Evolutionary conservation across 2,329 filamentous ascomycete species (phyloP).

Genomic region (Aspergillus ochraceoroseus): DNA sequence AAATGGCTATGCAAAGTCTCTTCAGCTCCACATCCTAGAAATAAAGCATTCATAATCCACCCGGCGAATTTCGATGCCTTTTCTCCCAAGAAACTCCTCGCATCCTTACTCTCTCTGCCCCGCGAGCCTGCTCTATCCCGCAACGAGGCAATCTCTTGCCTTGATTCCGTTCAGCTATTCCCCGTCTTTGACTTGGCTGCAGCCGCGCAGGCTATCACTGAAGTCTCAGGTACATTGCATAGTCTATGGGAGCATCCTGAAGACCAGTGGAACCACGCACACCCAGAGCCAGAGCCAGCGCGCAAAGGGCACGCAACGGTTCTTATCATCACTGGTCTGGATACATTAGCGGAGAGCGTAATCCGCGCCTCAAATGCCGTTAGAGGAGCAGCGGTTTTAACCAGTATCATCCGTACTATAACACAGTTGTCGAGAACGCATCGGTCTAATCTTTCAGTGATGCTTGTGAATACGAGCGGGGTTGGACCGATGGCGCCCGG

Average conservation of each 20-base stretch:
- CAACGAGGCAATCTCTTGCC: conserved; percentile 28
- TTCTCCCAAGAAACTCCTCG: conserved; percentile 30
- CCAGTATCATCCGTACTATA: conserved; percentile 31
- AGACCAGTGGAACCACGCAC: conserved; percentile 3
- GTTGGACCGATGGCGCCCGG: conserved; percentile 19
- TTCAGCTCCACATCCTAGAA: conserved; percentile 6
- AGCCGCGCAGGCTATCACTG: conserved; percentile 29
- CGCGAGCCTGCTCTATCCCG: conserved; percentile 18
- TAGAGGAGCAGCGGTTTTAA: conserved; percentile 33
- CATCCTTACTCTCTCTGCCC: conserved; percentile 21
- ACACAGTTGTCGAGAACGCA: conserved; percentile 33
- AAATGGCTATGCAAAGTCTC: conserved; percentile 17
- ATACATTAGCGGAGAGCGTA: conserved; percentile 35
- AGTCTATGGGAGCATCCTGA: conserved; percentile 12
- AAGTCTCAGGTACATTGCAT: conserved; percentile 29
- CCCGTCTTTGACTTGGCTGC: conserved; percentile 31
- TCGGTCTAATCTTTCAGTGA: conserved; percentile 28
- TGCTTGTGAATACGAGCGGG: conserved; percentile 37
- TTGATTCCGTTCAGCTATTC: conserved; percentile 34
- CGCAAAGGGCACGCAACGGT: not conserved
- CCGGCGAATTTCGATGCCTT: conserved; percentile 30
- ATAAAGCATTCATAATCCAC: conserved; percentile 35
- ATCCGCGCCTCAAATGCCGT: conserved; percentile 37
- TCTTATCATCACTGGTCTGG: conserved; percentile 35
- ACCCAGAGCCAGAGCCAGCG: too few relatives aligned